Base-by-base conservation (phyloP, 768 basidiomycete species). In the Lentinula edodes region DNA sequence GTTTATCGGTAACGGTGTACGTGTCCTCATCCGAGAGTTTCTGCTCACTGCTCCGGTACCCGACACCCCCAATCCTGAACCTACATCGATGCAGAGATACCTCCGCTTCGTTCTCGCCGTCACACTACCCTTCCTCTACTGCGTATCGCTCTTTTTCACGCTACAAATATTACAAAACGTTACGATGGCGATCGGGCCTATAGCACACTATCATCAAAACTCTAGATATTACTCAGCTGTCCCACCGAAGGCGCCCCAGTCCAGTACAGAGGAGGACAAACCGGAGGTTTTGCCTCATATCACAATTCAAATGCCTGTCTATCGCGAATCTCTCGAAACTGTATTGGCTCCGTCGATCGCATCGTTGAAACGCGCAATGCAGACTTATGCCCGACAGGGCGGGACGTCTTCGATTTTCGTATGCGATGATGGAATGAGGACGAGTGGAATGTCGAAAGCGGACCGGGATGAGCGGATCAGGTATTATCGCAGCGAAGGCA, bases 351-450 rank as follows among this genome's bases (percentile, higher is more conserved):
- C 90, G 0, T 88, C 87, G 5, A 86, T 94, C 54, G 79, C 84
- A 57, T 86, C 85, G 0, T 69, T 93, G 64, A 92, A 92, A 70
- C 85, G 84, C 71, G 91, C 91, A 0, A 91, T 92, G 85, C 89
- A 90, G 73, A 91, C 90, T 1, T 91, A 93, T 69, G 90, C 91
- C 1, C 80, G 91, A 1, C 92, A 94, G 69, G 91, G 92, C 60
- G 91, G 91, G 0, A 86, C 87, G 1, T 88, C 85, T 32, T 77
- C 82, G 8, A 89, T 94, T 66, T 83, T 93, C 58, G 77, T 94
- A 51, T 87, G 88, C 66, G 92, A 95, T 64, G 91, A 93, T 69
- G 92, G 91, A 12, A 71, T 93, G 52, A 66, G 80, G 32, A 52
- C 56, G 15, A 18, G 13, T 41, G 41, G 72, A 73, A 88, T 20